Percentiles rank a stretch among this genome's conserved stretches.
phyloP scores from a whole-genome alignment of 805 yeast genomes.

The Debaryomyces tyrocola region DNA sequence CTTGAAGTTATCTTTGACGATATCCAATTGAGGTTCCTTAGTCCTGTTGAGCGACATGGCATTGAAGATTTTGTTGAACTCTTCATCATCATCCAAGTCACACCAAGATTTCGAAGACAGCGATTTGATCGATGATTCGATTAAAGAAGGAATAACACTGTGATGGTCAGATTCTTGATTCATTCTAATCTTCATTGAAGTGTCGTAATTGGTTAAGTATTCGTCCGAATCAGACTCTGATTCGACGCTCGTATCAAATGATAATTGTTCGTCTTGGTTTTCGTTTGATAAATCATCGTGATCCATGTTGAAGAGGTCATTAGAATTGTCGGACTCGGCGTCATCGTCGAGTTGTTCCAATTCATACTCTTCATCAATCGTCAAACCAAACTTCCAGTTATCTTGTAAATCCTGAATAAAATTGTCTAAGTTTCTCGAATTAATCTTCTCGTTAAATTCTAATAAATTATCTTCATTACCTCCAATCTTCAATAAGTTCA shows the following conservation, averaged over 20 bases:
- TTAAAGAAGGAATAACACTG: conserved; percentile 25
- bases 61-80: conserved; percentile 6
- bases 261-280: background rate
- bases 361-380: conserved; percentile 46
- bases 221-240: conserved; percentile 6
- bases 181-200: background rate
- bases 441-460: conserved; percentile 20
- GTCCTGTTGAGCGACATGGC: background rate
- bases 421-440: conserved; percentile 33
- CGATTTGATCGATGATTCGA: conserved; percentile 29
- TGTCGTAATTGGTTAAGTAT: conserved; percentile 1
- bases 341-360: conserved; percentile 10
- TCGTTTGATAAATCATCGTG: conserved; percentile 16
- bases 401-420: conserved; percentile 31
- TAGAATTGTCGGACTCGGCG: conserved; percentile 13
- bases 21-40: background rate
- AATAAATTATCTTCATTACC: conserved; percentile 33
- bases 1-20: background rate
- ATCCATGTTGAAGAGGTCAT: conserved; percentile 38
- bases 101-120: conserved; percentile 31
- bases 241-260: background rate
- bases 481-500: conserved; percentile 38
- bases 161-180: background rate
- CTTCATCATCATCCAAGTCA: conserved; percentile 29
- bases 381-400: conserved; percentile 41